Base-by-base conservation (phyloP, 2,329 filamentous ascomycete genomes). In the Penicillium sp. region DNA sequence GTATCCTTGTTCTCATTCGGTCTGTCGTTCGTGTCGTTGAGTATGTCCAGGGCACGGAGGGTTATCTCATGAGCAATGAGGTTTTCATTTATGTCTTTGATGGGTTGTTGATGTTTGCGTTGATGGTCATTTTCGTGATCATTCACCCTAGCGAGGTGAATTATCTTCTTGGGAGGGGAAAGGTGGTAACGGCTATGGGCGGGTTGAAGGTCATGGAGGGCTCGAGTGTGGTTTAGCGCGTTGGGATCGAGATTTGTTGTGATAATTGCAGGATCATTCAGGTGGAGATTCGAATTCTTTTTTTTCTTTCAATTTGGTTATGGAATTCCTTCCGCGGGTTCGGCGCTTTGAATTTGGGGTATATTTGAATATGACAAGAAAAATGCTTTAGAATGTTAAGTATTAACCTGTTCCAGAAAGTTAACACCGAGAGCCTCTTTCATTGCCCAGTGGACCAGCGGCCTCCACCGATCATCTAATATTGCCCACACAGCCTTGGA, bases 401-500 rank as follows among this genome's bases (percentile, higher is more conserved):
- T 25, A 11, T 17, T 17, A 36, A 48, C 30, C 42, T 56, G 53
- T 38, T 65, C 56, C 16, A 64, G 19, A 35, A 59, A 69, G 30
- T 62, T 58, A 9, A 62, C 53, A 6, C 68, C 69, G 35, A 72
- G 66, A 19, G 70, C 66, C 22, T 64, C 63, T 36, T 55, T 56
- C 69, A 73, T 71, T 8, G 69, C 66, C 65, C 64, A 67, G 22
- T 67, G 59, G 16, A 69, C 47, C 41, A 70, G 50, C 3, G 67
- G 64, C 51, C 65, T 69, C 69, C 69, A 72, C 43, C 63, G 54
- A 33, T 66, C 65, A 50, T 72, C 68, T 42, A 74, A 42, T 16
- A 67, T 56, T 33, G 60, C 55, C 69, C 70, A 73, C 22, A 88
- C 79, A 19, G 86, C 86, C 67, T 84, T 82, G 8, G 89, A 83